Evolutionary conservation across 768 basidiomycete genomes (phyloP).

Genomic region (Phaeolepiota aurea): DNA sequence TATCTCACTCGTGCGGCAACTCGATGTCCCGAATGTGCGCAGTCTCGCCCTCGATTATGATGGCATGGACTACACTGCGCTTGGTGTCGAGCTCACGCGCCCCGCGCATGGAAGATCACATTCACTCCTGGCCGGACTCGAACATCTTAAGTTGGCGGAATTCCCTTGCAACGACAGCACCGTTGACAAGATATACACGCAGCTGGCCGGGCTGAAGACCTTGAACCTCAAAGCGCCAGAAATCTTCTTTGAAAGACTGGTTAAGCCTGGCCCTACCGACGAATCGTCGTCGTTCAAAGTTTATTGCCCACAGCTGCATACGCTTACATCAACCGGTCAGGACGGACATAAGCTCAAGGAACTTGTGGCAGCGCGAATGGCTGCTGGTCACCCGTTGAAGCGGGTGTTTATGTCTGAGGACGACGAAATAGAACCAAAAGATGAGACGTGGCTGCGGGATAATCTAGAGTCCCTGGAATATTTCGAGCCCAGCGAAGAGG

Average conservation of each 20-base stretch:
- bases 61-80: constrained; percentile 40
- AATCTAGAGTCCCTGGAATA: constrained; percentile 44
- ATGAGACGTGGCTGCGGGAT: constrained; percentile 42
- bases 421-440: constrained; percentile 29
- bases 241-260: constrained; percentile 18
- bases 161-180: constrained; percentile 31
- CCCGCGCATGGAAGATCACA: constrained; percentile 29
- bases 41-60: constrained; percentile 50
- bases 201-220: constrained; percentile 36
- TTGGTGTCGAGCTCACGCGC: constrained; percentile 34
- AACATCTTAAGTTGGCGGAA: constrained; percentile 42
- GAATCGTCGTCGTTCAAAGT: no score
- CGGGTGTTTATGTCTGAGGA: constrained; percentile 37
- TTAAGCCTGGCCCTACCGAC: constrained; percentile 6
- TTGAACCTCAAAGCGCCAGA: constrained; percentile 28
- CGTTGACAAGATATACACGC: constrained; percentile 30
- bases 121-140: constrained; percentile 39
- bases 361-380: constrained; percentile 34
- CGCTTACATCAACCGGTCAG: constrained; percentile 37
- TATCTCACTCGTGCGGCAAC: constrained; percentile 25
- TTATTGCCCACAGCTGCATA: constrained; percentile 44
- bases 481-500: constrained; percentile 51
- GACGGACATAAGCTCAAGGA: constrained; percentile 29
- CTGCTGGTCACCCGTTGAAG: constrained; percentile 36
- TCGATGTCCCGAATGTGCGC: constrained; percentile 30